Conservation (phyloP, 345 rosid species). For the Citrus hindsii region DNA sequence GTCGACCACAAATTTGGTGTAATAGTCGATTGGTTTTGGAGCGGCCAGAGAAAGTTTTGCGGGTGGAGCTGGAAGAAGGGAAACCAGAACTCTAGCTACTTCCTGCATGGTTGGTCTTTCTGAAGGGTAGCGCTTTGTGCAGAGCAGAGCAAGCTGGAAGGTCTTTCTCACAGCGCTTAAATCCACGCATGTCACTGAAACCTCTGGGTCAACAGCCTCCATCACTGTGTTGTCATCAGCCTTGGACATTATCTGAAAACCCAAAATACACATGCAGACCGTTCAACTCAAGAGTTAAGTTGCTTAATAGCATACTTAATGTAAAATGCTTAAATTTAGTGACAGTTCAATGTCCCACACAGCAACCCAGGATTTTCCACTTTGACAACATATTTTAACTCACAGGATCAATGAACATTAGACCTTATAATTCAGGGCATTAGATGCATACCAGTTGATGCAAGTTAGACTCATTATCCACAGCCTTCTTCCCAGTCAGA, state of each 20-base stretch:
- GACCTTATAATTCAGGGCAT: not conserved
- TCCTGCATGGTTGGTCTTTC: constrained; percentile 95
- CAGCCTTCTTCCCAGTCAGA: constrained; percentile 93
- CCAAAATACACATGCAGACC: not conserved
- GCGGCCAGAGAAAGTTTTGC: constrained; percentile 27
- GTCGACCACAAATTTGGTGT: constrained; percentile 39
- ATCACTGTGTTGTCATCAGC: constrained; percentile 77
- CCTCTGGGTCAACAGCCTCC: constrained; percentile 93
- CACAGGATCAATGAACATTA: not conserved
- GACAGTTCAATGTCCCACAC: not conserved
- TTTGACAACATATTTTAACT: not conserved
- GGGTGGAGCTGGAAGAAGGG: constrained; percentile 56
- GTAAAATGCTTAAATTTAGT: not conserved
- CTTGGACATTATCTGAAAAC: constrained; percentile 61
- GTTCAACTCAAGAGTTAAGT: not conserved
- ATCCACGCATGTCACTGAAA: constrained; percentile 77
- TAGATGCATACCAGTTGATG: constrained; percentile 74
- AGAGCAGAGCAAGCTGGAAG: constrained; percentile 74
- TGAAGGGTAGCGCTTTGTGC: constrained; percentile 65
- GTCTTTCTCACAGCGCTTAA: constrained; percentile 56
- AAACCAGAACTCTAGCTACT: constrained; percentile 64
- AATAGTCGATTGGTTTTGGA: constrained; percentile 41
- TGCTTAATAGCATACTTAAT: no score
- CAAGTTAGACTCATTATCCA: constrained; percentile 83
- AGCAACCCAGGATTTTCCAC: not conserved